Evolutionary conservation across 1,284 basidiomycete species (phyloP).

Genomic region (Leccinum solheimii): DNA sequence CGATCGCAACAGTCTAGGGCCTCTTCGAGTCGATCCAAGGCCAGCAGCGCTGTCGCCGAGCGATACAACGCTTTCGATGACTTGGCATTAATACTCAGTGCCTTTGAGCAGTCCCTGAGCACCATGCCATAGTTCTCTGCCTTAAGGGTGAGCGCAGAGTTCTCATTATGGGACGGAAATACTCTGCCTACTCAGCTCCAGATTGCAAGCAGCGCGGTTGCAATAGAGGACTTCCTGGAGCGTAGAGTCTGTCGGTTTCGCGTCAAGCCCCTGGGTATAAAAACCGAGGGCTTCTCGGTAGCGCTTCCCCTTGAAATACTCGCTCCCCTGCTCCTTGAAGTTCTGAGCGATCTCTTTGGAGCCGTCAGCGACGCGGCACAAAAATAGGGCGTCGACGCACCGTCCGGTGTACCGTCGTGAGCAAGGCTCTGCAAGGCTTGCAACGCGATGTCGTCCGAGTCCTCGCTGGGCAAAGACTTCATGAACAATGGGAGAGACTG

Average conservation of each 20-base stretch:
- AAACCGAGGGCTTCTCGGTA: conserved; percentile 87
- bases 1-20: conserved; percentile 77
- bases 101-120: conserved; percentile 79
- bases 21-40: conserved; percentile 74
- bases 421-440: conserved; percentile 85
- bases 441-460: conserved; percentile 62
- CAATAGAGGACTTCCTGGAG: conserved; percentile 75
- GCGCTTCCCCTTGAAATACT: conserved; percentile 86
- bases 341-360: conserved; percentile 81
- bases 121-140: conserved; percentile 86
- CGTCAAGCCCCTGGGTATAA: conserved; percentile 89
- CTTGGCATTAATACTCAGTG: conserved; percentile 60
- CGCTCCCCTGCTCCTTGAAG: conserved; percentile 95
- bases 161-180: background rate
- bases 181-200: conserved; percentile 68
- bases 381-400: conserved; percentile 50
- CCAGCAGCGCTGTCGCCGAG: conserved; percentile 72
- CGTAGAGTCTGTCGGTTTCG: conserved; percentile 64
- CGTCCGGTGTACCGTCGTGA: conserved; percentile 91
- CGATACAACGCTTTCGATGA: conserved; percentile 85
- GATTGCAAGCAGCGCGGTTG: conserved; percentile 92
- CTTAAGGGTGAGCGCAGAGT: conserved; percentile 2
- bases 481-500: conserved; percentile 87
- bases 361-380: conserved; percentile 6
- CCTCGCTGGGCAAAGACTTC: conserved; percentile 78